Base-by-base conservation (phyloP, 129 eudicot species). In the Artemisia tridentata region DNA sequence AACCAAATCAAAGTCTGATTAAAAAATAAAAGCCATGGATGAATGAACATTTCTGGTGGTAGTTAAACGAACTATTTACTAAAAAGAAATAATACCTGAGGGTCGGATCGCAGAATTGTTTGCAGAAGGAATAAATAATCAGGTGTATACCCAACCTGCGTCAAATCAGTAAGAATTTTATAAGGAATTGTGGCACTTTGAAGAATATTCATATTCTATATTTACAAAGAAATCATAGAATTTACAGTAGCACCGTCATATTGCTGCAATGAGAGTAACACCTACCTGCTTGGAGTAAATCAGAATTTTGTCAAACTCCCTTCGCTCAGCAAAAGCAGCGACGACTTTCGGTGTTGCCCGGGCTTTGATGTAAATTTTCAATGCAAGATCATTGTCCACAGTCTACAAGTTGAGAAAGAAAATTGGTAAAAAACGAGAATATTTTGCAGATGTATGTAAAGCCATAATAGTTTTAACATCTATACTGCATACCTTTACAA, bases 331-430 rank as follows among this genome's bases (percentile, higher is more conserved):
- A 86, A 95, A 95, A 80, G 99, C 99, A 13, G 99, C 99, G 31
- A 95, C 99, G 72, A 95, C 99, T 80, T 95, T 95, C 38, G 99
- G 99, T 19, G 99, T 95, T 65, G 97, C 99, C 74, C 99, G 84
- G 25, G 99, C 99, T 90, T 95, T 95, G 69, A 95, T 90, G 79
- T 85, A 95, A 51, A 95, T 90, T 79, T 95, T 95, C 65, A 95
- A 73, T 1, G 99, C 99, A 70, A 95, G 97, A 81, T 95, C 99
- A 72, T 86, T 90, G 79, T 95, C 97, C 60, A 95, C 99, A 27
- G 99, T 95, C 99, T 95, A 69, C 75, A 75, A 51, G 11, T 57
- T 8, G 65, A 60, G 65, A 47, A 46, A 47, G 48, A 69, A 20
- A 58, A 72, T 65, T 23, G 62, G 62, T 66, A 66, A 50, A 38